These are phyloP conservation scores for Neurospora africana DNA, from an alignment of 495 filamentous ascomycete species.

Conservation along the genomic window DNA sequence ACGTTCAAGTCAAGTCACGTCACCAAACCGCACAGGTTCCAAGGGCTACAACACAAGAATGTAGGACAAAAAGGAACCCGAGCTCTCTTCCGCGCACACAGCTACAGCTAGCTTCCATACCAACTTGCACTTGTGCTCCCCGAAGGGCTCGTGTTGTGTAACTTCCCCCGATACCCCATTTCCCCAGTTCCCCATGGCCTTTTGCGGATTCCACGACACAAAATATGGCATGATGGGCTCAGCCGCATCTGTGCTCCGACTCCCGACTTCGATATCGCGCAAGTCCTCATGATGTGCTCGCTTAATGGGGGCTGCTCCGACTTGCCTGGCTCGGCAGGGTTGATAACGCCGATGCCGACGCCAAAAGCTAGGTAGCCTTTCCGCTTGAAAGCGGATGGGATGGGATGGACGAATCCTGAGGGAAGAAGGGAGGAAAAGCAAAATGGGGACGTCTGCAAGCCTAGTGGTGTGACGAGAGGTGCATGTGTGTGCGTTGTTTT, in stretches of 20 bases:
- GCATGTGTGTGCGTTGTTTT: background rate
- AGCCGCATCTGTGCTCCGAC: background rate
- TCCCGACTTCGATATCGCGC: background rate
- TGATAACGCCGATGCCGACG: background rate
- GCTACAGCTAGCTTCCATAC: background rate
- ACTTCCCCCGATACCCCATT: background rate
- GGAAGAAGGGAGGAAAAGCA: background rate
- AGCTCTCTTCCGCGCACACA: background rate
- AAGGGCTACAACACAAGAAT: background rate
- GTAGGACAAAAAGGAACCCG: background rate
- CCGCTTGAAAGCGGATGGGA: background rate
- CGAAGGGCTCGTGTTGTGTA: background rate
- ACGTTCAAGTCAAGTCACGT: background rate
- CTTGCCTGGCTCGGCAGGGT: background rate
- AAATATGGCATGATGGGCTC: background rate
- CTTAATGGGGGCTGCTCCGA: background rate
- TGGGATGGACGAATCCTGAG: background rate
- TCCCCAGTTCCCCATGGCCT: too few species aligned
- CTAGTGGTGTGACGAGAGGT: background rate
- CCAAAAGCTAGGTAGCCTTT: background rate
- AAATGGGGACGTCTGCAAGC: background rate
- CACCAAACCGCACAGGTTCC: background rate
- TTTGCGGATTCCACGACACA: background rate
- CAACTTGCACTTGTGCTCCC: background rate
- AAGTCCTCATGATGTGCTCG: background rate